These are phyloP conservation scores for Sporothrix brasiliensis DNA, from an alignment of 2,329 filamentous ascomycete genomes.

Conservation along the genomic window DNA sequence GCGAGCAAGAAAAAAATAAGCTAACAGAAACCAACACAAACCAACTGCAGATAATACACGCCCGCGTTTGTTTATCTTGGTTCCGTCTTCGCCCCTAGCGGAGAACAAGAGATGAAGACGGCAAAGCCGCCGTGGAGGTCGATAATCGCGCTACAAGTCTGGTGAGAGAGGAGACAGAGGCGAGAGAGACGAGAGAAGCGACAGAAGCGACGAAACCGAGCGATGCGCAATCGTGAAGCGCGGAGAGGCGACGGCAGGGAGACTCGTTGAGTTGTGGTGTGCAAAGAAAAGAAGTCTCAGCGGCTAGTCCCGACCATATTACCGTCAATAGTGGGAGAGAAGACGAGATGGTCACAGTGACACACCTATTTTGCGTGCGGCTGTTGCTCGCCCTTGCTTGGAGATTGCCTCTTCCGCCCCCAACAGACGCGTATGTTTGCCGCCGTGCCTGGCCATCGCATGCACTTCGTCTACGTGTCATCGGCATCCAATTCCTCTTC, in stretches of 20 bases:
- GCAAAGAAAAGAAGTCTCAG: background rate
- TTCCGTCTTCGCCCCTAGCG: constrained; percentile 23
- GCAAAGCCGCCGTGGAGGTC: constrained; percentile 6
- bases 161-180: background rate
- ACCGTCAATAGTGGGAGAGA: background rate
- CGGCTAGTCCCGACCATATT: constrained; percentile 13
- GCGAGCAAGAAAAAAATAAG: background rate
- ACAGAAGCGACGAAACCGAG: background rate
- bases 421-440: constrained; percentile 6
- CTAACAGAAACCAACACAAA: background rate
- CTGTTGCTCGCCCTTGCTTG: constrained; percentile 7
- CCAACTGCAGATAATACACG: background rate
- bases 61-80: constrained; percentile 18
- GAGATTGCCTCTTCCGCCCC: background rate
- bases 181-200: background rate
- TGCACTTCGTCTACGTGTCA: constrained; percentile 3
- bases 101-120: background rate
- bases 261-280: background rate
- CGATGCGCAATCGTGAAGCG: background rate
- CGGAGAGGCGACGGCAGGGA: constrained; percentile 9
- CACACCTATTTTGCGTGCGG: background rate
- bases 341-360: background rate
- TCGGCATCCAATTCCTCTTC: background rate
- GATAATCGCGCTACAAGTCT: background rate
- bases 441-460: constrained; percentile 11